Evolutionary conservation across 805 yeast genomes (phyloP), one percentile per base, ranked within the genome.

Genomic region (Barnettozyma californica): DNA sequence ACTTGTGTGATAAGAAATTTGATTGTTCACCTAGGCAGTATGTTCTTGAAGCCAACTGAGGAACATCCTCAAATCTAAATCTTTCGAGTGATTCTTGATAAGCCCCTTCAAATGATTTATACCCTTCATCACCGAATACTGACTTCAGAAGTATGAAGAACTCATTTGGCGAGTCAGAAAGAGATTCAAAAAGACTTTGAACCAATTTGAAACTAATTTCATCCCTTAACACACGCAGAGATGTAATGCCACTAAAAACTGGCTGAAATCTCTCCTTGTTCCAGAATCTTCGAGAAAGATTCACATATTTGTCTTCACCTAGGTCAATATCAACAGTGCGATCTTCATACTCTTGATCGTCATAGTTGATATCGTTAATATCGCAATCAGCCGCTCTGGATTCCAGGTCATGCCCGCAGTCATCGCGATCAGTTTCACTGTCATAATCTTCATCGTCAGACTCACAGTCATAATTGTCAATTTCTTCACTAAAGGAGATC

Each of bases 11-110:
- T n/a, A 48, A 36, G 9, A 48, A 25, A 4, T 25, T 31, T 9
- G 48, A 39, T 2, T 52, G 51, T 14, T 37, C 31, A 5, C 47
- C 49, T 9, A 52, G 27, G 31, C 54, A 51, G 18, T 43, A 46
- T 2, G 20, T 23, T 7, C 16, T 43, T 4, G 45, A 46, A 5
- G n/a, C 18, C 1, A n/a, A 5, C 20, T 36, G 26, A 2, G 41
- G 26, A 0, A 16, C n/a, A 7, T 25, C 46, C 14, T 31, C 41
- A 1, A 36, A 14, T 8, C 43, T 45, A 5, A 47, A 31, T 21
- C 38, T 33, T 31, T 48, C 45, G 4, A 20, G 13, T 5, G 53
- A 41, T 31, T 52, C 51, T 35, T 50, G 48, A 31, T 45, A 50
- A 19, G 52, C 55, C 8, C 44, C 47, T 5, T 31, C 31, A 26